Evolutionary conservation across 1,139 yeast genomes (phyloP).

Genomic region (Hansenula sp.): DNA sequence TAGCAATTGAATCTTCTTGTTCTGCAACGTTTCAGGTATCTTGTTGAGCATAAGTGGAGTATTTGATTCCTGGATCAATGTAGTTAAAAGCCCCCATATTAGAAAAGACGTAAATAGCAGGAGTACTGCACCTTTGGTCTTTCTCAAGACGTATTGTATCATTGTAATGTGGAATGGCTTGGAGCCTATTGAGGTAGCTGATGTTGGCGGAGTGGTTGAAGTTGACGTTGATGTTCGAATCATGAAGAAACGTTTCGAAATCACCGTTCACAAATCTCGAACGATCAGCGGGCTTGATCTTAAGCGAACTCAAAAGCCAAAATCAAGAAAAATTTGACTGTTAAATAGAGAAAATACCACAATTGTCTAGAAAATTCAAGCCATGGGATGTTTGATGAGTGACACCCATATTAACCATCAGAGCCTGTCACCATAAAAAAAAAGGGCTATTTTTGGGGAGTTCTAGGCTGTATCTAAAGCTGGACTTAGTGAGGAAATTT

Average conservation of each 20-base stretch:
- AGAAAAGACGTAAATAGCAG: not conserved
- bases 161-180: not conserved
- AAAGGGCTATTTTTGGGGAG: too few relatives aligned
- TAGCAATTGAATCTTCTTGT: conserved; percentile 41
- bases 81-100: conserved; percentile 6
- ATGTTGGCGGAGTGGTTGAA: not conserved
- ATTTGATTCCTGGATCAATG: conserved; percentile 5
- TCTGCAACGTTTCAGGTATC: conserved; percentile 6
- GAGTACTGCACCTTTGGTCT: not conserved
- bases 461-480: too few relatives aligned
- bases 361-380: too few relatives aligned
- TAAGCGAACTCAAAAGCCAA: too few relatives aligned
- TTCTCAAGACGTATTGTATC: not conserved
- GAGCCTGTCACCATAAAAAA: too few relatives aligned
- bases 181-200: not conserved
- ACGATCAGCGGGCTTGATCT: too few relatives aligned
- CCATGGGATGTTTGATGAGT: not conserved
- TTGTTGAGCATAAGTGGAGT: not conserved
- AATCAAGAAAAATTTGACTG: too few relatives aligned
- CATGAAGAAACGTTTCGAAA: not conserved
- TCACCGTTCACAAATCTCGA: not conserved
- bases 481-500: too few relatives aligned
- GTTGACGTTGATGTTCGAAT: not conserved
- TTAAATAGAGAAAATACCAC: too few relatives aligned
- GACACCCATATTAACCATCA: not conserved